A percentile compares a stretch with the other conserved stretches of the same genome.
phyloP scores from a whole-genome alignment of 2,329 filamentous ascomycete genomes.

The Didymella sp. region DNA sequence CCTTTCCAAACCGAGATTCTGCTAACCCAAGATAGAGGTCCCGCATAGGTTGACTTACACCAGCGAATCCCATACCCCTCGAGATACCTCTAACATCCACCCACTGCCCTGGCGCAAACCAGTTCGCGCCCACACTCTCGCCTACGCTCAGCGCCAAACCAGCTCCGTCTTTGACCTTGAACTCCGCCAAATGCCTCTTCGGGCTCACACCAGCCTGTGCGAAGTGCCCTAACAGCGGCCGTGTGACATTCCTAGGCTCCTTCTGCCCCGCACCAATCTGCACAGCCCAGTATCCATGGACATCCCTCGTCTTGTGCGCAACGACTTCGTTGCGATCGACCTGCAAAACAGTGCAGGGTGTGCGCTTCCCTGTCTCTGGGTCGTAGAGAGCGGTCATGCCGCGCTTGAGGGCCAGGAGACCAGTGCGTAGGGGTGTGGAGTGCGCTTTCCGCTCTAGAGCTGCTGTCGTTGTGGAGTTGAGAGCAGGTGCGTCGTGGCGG shows the following conservation, averaged over 20 bases:
- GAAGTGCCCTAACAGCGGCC: constrained; percentile 86
- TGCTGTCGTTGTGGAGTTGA: constrained; percentile 63
- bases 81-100: constrained; percentile 83
- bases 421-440: constrained; percentile 72
- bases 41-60: constrained; percentile 56
- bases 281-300: constrained; percentile 92
- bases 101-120: constrained; percentile 90
- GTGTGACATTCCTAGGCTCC: constrained; percentile 76
- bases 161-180: constrained; percentile 75
- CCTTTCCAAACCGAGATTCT: no score
- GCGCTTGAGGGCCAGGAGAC: constrained; percentile 86
- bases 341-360: constrained; percentile 90
- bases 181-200: constrained; percentile 85
- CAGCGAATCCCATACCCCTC: constrained; percentile 90
- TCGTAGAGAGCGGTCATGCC: constrained; percentile 95
- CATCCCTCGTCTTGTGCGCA: constrained; percentile 78
- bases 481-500: constrained; percentile 57
- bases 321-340: constrained; percentile 91
- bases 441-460: constrained; percentile 65
- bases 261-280: constrained; percentile 83
- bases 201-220: constrained; percentile 81
- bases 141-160: constrained; percentile 80
- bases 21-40: no score
- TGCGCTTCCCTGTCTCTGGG: constrained; percentile 74
- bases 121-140: constrained; percentile 77